A percentile compares a stretch with the other conserved stretches of the same genome.
These are phyloP conservation scores for Setaria italica DNA, from an alignment of 202 grass and related monocot genomes.

Conservation along the genomic window DNA sequence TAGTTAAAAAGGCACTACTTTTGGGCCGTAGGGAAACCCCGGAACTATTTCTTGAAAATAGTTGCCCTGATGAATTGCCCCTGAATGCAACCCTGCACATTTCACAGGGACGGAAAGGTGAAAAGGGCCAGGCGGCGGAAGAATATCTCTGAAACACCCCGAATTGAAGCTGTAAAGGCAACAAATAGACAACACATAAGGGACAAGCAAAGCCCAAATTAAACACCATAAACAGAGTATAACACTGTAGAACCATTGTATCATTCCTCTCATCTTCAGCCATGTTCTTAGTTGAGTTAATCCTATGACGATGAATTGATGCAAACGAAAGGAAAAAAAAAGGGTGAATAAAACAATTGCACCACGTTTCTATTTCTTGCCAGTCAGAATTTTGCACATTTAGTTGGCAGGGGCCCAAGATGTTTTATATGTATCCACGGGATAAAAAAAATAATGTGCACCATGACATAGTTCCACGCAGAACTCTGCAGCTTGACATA, in stretches of 20 bases:
- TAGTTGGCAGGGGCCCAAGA: background rate
- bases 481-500: background rate
- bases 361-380: background rate
- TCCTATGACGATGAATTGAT: background rate
- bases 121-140: constrained; percentile 44
- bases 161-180: constrained; percentile 74
- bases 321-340: background rate
- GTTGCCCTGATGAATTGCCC: constrained; percentile 49
- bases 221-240: background rate
- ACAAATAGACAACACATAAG: constrained; percentile 18
- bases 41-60: constrained; percentile 40
- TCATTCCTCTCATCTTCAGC: background rate
- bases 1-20: constrained; percentile 59
- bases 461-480: background rate
- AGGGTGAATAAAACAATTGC: background rate
- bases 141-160: constrained; percentile 54
- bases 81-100: constrained; percentile 47
- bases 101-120: constrained; percentile 37
- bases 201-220: background rate
- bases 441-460: background rate
- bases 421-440: background rate
- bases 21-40: constrained; percentile 52
- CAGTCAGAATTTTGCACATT: background rate
- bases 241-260: background rate
- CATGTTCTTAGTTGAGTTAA: background rate